These are phyloP conservation scores for Tulasnella sp. DNA, from an alignment of 768 basidiomycete species.

Conservation along the genomic window DNA sequence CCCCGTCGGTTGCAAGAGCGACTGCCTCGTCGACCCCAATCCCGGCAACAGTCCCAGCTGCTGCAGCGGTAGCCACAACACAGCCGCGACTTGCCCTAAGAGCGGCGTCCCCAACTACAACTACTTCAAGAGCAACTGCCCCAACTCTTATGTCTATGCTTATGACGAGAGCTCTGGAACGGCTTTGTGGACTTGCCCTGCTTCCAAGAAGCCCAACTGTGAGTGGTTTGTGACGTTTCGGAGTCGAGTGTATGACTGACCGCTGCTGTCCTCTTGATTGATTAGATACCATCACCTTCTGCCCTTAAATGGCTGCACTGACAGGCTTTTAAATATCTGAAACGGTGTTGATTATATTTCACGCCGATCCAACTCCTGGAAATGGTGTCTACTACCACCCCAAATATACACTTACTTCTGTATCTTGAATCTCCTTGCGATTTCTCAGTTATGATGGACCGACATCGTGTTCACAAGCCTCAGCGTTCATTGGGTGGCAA, in stretches of 20 bases:
- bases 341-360: too few species aligned
- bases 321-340: background rate
- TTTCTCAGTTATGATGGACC: too few species aligned
- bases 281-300: slow-evolving; percentile 15
- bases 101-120: slow-evolving; percentile 15
- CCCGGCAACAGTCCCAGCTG: slow-evolving; percentile 17
- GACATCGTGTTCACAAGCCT: too few species aligned
- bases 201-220: slow-evolving; percentile 7
- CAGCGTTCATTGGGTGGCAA: too few species aligned
- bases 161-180: slow-evolving; percentile 17
- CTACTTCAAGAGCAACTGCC: slow-evolving; percentile 16
- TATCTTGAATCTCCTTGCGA: too few species aligned
- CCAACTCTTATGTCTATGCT: slow-evolving; percentile 15
- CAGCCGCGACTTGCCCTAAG: slow-evolving; percentile 18
- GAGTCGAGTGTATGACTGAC: background rate
- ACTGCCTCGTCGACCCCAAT: slow-evolving; percentile 18
- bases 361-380: too few species aligned
- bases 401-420: too few species aligned
- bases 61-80: slow-evolving; percentile 17
- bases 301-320: background rate
- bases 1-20: slow-evolving; percentile 20
- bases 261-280: background rate
- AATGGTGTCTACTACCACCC: too few species aligned
- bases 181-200: slow-evolving; percentile 9
- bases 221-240: background rate